Evolutionary conservation across 768 basidiomycete genomes (phyloP).

Genomic region (Gymnopilus dilepis): DNA sequence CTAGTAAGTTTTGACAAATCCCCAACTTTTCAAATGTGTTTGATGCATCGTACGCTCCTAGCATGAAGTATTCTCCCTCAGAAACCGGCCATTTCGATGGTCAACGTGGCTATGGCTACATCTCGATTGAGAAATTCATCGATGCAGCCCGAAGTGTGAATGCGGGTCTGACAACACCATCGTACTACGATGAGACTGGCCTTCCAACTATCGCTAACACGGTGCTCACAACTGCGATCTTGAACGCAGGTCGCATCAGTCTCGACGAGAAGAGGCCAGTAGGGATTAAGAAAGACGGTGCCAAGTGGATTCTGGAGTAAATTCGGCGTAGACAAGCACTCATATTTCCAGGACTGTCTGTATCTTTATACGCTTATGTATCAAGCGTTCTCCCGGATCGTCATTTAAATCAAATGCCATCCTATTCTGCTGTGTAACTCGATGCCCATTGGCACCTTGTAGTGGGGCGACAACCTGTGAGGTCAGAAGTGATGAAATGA

Average conservation of each 20-base stretch:
- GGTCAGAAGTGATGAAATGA: neutral
- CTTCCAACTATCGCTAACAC: slow-evolving; percentile 91
- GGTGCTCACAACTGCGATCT: slow-evolving; percentile 83
- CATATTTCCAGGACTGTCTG: neutral
- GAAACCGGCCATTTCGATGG: slow-evolving; percentile 94
- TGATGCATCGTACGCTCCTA: slow-evolving; percentile 30
- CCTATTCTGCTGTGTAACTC: neutral
- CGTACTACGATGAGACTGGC: slow-evolving; percentile 78
- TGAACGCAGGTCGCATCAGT: slow-evolving; percentile 89
- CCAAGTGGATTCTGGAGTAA: slow-evolving; percentile 73
- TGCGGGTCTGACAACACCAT: slow-evolving; percentile 65
- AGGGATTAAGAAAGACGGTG: slow-evolving; percentile 68
- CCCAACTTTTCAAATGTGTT: slow-evolving; percentile 13
- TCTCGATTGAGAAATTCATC: slow-evolving; percentile 92
- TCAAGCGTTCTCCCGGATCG: neutral
- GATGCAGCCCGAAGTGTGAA: slow-evolving; percentile 84
- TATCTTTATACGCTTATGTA: neutral
- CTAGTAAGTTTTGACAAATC: slow-evolving; percentile 61
- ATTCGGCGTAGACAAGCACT: slow-evolving; percentile 11
- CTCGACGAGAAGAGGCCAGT: slow-evolving; percentile 90
- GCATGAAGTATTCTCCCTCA: slow-evolving; percentile 95
- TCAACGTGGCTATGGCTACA: slow-evolving; percentile 89
- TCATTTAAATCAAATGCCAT: neutral
- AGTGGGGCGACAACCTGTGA: neutral
- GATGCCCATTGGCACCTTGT: neutral